Evolutionary conservation across 23 red algal genomes (phyloP).

Genomic region (Gracilaria domingensis): DNA sequence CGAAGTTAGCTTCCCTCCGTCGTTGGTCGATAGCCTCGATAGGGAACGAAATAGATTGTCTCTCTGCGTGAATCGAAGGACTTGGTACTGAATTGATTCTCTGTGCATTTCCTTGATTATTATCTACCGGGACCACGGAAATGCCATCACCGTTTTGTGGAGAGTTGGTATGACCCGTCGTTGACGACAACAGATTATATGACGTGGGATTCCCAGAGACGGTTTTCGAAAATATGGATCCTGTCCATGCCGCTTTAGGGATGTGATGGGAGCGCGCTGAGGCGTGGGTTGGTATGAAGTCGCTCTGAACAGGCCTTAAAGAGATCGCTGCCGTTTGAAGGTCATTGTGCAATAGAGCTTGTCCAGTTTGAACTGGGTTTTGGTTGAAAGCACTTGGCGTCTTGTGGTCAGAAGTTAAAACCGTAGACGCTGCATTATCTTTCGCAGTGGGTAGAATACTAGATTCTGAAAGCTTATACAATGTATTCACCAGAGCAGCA

Average conservation of each 20-base stretch:
- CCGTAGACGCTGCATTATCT: not conserved
- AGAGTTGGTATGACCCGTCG: not conserved
- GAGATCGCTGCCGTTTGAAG: not conserved
- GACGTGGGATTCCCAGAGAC: slow-evolving; percentile 27
- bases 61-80: not conserved
- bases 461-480: slow-evolving; percentile 18
- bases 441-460: not conserved
- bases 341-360: not conserved
- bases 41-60: not conserved
- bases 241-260: slow-evolving; percentile 18
- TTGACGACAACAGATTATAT: slow-evolving; percentile 19
- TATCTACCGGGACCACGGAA: not conserved
- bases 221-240: slow-evolving; percentile 31
- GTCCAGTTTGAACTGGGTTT: not conserved
- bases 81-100: not conserved
- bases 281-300: not conserved
- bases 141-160: not conserved
- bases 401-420: not conserved
- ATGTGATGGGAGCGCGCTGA: not conserved
- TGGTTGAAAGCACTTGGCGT: not conserved
- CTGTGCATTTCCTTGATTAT: not conserved
- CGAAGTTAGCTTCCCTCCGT: not conserved
- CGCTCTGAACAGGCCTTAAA: not conserved
- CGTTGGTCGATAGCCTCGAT: not conserved
- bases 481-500: slow-evolving; percentile 4